Conservation (phyloP, 2,329 filamentous ascomycete genomes). For the Endoconidiophora laricicola region DNA sequence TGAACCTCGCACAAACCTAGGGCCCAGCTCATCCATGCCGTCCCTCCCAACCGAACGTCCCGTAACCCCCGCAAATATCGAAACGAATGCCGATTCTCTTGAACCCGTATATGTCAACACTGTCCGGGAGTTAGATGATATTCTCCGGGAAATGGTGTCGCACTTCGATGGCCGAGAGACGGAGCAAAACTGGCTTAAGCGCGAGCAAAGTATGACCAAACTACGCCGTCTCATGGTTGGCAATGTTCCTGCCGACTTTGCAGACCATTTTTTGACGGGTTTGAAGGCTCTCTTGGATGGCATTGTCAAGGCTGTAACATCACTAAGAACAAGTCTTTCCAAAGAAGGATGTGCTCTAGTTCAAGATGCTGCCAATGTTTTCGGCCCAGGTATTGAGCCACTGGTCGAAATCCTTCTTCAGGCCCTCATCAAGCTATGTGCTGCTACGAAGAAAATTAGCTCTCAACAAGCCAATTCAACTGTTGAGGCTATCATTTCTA, state of each 20-base stretch:
- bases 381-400: slow-evolving; percentile 64
- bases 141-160: slow-evolving; percentile 62
- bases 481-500: slow-evolving; percentile 64
- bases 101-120: slow-evolving; percentile 76
- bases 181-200: slow-evolving; percentile 77
- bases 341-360: slow-evolving; percentile 72
- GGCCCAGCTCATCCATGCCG: slow-evolving; percentile 26
- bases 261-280: slow-evolving; percentile 49
- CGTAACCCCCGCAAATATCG: slow-evolving; percentile 40
- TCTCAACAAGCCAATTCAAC: slow-evolving; percentile 68
- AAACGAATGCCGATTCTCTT: slow-evolving; percentile 49
- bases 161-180: slow-evolving; percentile 78
- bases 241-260: slow-evolving; percentile 65
- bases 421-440: slow-evolving; percentile 75
- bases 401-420: slow-evolving; percentile 86
- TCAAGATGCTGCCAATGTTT: slow-evolving; percentile 64
- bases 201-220: slow-evolving; percentile 66
- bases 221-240: slow-evolving; percentile 66
- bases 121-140: slow-evolving; percentile 72
- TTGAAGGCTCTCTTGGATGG: slow-evolving; percentile 68
- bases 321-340: slow-evolving; percentile 75
- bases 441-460: slow-evolving; percentile 80
- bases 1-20: slow-evolving; percentile 21
- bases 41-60: slow-evolving; percentile 33
- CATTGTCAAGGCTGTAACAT: slow-evolving; percentile 70